Evolutionary conservation across 805 yeast genomes (phyloP).

Genomic region (Lipomyces japonicus): DNA sequence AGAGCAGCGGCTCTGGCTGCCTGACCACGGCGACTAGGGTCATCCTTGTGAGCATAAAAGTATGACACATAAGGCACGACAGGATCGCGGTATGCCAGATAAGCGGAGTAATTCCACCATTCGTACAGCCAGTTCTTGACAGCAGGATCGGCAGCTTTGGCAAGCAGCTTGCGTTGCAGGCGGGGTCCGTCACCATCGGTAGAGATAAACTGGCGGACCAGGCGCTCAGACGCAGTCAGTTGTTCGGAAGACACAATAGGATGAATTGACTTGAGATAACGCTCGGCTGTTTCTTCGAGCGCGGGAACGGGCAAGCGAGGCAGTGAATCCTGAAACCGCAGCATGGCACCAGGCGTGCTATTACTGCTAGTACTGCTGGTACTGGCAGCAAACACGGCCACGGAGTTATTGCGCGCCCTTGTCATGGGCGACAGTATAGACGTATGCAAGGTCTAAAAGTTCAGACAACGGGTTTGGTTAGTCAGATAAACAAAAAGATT

Average conservation of each 20-base stretch:
- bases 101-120: conserved; percentile 94
- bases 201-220: conserved; percentile 62
- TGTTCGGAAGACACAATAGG: conserved; percentile 58
- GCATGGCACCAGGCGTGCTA: conserved; percentile 51
- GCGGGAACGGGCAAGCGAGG: conserved; percentile 89
- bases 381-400: no score
- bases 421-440: no score
- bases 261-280: conserved; percentile 66
- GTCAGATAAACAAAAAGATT: no score
- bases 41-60: conserved; percentile 77
- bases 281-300: conserved; percentile 61
- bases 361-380: no score
- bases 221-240: conserved; percentile 50
- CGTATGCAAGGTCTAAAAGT: no score
- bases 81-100: conserved; percentile 86
- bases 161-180: conserved; percentile 62
- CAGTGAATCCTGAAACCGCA: conserved; percentile 63
- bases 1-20: conserved; percentile 69
- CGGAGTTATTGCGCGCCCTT: no score
- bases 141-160: conserved; percentile 52
- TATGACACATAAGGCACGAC: conserved; percentile 93
- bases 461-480: no score
- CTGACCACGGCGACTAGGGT: conserved; percentile 39
- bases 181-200: conserved; percentile 61
- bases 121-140: conserved; percentile 83